Percentiles rank a stretch among this genome's conserved stretches.
Conservation (phyloP, 164 flowering plant genomes). For the Warburgia ugandensis region DNA sequence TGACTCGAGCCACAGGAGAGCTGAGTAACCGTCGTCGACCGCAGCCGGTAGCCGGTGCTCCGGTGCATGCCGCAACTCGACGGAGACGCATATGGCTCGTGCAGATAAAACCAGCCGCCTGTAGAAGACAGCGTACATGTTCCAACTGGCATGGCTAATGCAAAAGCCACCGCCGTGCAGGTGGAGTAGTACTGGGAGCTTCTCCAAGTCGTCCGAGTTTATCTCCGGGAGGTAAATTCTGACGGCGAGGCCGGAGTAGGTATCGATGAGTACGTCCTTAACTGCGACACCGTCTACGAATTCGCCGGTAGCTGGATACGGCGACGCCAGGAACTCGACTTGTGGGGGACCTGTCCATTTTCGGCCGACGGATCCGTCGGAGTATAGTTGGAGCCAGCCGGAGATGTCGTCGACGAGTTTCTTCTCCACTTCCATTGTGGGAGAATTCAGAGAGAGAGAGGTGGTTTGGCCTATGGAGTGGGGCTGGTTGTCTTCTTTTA, state of each 20-base stretch:
- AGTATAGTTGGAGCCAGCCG: constrained; percentile 58
- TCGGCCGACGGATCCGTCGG: constrained; percentile 68
- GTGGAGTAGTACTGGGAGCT: constrained; percentile 58
- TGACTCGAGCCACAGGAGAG: constrained; percentile 61
- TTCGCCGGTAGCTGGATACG: constrained; percentile 40
- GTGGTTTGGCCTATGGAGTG: too few relatives aligned
- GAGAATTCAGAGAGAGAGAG: too few relatives aligned
- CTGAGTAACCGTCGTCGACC: constrained; percentile 38
- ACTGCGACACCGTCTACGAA: constrained; percentile 57
- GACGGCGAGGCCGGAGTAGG: constrained; percentile 27
- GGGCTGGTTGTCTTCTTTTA: too few relatives aligned
- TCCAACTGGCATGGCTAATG: constrained; percentile 60
- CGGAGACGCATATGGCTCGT: constrained; percentile 44
- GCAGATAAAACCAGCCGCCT: constrained; percentile 31
- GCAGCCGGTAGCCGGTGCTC: constrained; percentile 81
- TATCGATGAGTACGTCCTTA: constrained; percentile 30
- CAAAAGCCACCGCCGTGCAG: constrained; percentile 89
- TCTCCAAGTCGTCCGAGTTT: constrained; percentile 5
- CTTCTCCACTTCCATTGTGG: constrained; percentile 12
- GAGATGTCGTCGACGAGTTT: constrained; percentile 48
- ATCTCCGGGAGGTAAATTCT: constrained; percentile 54
- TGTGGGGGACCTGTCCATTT: constrained; percentile 65
- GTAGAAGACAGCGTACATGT: constrained; percentile 58
- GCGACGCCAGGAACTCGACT: constrained; percentile 46
- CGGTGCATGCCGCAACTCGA: constrained; percentile 52